phyloP scores from a whole-genome alignment of 257 asterid genomes.

The Orobanche coerulescens region DNA sequence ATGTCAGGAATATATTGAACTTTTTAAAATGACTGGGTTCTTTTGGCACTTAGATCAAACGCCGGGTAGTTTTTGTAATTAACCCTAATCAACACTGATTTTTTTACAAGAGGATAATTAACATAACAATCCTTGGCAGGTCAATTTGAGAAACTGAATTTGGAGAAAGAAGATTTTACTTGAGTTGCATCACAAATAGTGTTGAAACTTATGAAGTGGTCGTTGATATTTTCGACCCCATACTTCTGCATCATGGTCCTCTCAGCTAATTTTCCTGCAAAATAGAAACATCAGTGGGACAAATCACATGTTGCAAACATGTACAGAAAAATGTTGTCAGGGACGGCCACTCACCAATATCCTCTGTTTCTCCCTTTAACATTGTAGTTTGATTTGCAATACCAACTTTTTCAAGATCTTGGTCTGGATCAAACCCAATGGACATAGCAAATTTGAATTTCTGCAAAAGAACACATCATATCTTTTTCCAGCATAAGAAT shows the following conservation, averaged over 20 bases:
- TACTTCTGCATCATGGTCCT: constrained; percentile 77
- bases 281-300: constrained; percentile 14
- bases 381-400: constrained; percentile 99
- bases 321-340: not conserved
- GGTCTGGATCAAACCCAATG: constrained; percentile 83
- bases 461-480: constrained; percentile 37
- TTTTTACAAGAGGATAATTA: not conserved
- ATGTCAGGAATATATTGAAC: not conserved
- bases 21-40: not conserved
- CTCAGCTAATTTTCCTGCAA: constrained; percentile 59
- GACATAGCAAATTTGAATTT: constrained; percentile 82
- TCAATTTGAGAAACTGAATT: constrained; percentile 13
- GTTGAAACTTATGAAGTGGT: constrained; percentile 93
- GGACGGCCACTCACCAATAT: constrained; percentile 57
- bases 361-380: constrained; percentile 99
- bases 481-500: constrained; percentile 22
- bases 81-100: not conserved
- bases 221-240: constrained; percentile 76
- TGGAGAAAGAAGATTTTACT: constrained; percentile 35
- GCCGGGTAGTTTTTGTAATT: not conserved
- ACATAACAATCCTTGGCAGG: not conserved
- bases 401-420: constrained; percentile 77
- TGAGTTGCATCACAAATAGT: constrained; percentile 99
- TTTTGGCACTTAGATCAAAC: not conserved
- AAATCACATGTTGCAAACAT: not conserved